Percentiles rank a stretch among this genome's conserved stretches.
These are phyloP conservation scores for Calonectria pseudoreteaudii DNA, from an alignment of 2,329 filamentous ascomycete species.

Conservation along the genomic window DNA sequence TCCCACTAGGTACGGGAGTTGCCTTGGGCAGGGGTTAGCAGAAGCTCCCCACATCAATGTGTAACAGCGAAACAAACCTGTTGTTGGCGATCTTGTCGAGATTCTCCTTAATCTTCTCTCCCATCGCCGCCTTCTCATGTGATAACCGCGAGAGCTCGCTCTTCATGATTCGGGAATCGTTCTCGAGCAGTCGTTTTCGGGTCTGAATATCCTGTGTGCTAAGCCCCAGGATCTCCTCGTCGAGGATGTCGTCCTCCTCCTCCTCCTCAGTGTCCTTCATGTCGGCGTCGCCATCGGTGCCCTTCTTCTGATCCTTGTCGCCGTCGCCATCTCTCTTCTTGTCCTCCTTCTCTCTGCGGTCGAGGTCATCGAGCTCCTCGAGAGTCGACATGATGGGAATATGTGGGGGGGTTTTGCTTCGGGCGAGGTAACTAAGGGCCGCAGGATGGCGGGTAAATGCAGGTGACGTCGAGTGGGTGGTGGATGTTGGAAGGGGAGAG, in stretches of 20 bases:
- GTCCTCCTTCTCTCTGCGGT: conserved; percentile 83
- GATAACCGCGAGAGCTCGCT: conserved; percentile 94
- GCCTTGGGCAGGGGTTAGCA: conserved; percentile 63
- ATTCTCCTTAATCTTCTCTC: conserved; percentile 99
- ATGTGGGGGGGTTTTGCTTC: conserved; percentile 8
- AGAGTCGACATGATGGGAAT: conserved; percentile 81
- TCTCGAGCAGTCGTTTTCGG: conserved; percentile 91
- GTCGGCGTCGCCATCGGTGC: conserved; percentile 81
- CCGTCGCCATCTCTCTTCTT: conserved; percentile 57
- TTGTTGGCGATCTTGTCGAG: conserved; percentile 99
- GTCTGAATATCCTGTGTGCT: conserved; percentile 96
- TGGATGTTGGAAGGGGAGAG: conserved; percentile 9
- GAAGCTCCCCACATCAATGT: neutral
- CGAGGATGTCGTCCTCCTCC: conserved; percentile 84
- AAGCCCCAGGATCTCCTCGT: conserved; percentile 92
- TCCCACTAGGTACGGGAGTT: conserved; percentile 97
- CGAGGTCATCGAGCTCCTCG: conserved; percentile 91
- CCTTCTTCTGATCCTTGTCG: conserved; percentile 54
- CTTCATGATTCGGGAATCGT: conserved; percentile 98
- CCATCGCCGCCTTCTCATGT: conserved; percentile 96
- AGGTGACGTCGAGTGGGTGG: neutral
- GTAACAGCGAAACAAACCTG: conserved; percentile 68
- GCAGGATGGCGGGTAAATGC: neutral
- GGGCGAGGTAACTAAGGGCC: neutral
- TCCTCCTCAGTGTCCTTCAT: conserved; percentile 87